Evolutionary conservation across 2,329 filamentous ascomycete species (phyloP).

Genomic region (Xylariales sp.): DNA sequence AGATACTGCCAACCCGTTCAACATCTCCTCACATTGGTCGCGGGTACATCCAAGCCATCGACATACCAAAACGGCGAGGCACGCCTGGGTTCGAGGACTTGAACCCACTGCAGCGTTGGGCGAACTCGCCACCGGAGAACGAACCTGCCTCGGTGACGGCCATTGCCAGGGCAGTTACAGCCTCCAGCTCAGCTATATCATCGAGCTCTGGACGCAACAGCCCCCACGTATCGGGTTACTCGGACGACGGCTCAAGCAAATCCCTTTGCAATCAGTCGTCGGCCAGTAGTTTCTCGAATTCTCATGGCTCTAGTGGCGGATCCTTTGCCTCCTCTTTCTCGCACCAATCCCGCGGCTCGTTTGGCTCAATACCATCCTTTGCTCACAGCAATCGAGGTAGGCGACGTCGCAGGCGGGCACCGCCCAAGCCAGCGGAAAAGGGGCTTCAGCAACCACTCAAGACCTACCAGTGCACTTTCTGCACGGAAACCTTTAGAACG

Average conservation of each 20-base stretch:
- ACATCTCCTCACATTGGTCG: constrained; percentile 65
- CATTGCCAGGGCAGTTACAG: constrained; percentile 53
- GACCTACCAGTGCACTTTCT: constrained; percentile 64
- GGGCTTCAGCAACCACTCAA: constrained; percentile 41
- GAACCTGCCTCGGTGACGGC: constrained; percentile 55
- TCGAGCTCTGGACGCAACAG: constrained; percentile 51
- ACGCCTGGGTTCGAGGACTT: constrained; percentile 48
- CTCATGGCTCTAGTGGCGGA: constrained; percentile 49
- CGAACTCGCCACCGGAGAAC: constrained; percentile 55
- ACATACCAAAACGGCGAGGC: constrained; percentile 62
- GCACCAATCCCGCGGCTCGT: constrained; percentile 52
- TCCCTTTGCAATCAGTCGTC: constrained; percentile 58
- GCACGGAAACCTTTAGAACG: constrained; percentile 62
- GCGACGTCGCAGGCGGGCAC: constrained; percentile 44
- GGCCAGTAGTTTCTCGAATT: constrained; percentile 56
- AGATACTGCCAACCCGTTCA: constrained; percentile 63
- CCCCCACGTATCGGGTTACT: constrained; percentile 52
- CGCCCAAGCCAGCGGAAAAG: constrained; percentile 32
- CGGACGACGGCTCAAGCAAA: constrained; percentile 55
- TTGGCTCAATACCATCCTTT: constrained; percentile 41
- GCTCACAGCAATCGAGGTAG: constrained; percentile 36
- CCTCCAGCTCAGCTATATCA: constrained; percentile 36
- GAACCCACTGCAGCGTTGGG: constrained; percentile 56
- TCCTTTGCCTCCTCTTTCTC: constrained; percentile 58
- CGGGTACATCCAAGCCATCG: constrained; percentile 58